Evolutionary conservation across 495 filamentous ascomycete species (phyloP), one percentile per base, ranked within the genome.

Genomic region (Daldinia decipiens): DNA sequence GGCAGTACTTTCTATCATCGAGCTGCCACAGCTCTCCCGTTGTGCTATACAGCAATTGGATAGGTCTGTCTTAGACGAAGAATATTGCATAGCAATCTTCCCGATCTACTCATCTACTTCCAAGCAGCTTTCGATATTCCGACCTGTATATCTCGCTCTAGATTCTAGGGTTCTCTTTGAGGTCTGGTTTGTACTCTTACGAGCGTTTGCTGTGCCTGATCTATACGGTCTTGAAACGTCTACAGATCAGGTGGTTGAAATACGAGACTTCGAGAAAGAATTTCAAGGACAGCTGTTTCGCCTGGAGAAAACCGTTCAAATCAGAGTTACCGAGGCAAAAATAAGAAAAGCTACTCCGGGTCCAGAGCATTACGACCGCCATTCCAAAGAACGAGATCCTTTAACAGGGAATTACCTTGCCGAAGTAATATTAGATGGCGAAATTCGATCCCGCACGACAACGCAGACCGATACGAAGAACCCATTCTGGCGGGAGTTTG

Each of bases 401-500:
- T 47, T 79, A 0, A 64, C 79, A 5, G 85, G 84, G 21, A 87
- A 91, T 68, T 97, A 95, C 71, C 93, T 96, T 59, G 92, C 92
- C 13, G 96, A 99, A 79, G 88, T 98, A n/a, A 85, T 95, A 4
- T 81, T 99, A 12, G 95, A 98, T 79, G 92, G 92, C 12, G 93
- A 98, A 72, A 87, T 95, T 34, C 87, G 95, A 60, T 92, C 92
- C 15, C 90, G 92, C 67, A 98, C 95, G 9, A 90, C 90, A 27
- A 89, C 92, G 21, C 94, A 94, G 78, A 84, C 86, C 64, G 91
- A 93, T 61, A 94, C 91, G 13, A 88, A 87, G 56, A 93, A 89
- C 74, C 95, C 94, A 0, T 97, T 98, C 70, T 99, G 96, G 95
- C 86, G 94, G 31, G 95, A 98, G 81, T 93, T 95, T 45, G 94